phyloP scores from a whole-genome alignment of 164 flowering plant species.

The Nymphaea thermarum region DNA sequence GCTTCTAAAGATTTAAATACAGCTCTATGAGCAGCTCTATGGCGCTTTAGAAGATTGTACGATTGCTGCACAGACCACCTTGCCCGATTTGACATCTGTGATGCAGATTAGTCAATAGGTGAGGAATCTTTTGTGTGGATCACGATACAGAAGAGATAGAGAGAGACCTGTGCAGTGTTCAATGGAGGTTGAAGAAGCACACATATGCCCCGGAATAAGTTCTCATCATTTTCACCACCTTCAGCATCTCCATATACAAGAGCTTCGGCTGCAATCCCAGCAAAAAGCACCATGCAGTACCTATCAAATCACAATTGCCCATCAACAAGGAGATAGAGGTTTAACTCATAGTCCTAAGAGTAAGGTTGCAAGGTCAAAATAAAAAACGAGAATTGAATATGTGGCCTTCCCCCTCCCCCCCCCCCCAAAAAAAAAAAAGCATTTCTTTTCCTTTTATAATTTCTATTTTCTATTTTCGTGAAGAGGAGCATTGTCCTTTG shows the following conservation, averaged over 20 bases:
- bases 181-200: conserved; percentile 75
- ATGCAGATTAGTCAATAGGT: not conserved
- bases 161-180: conserved; percentile 49
- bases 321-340: not conserved
- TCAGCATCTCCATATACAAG: conserved; percentile 93
- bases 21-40: conserved; percentile 62
- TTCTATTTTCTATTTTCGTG: no score
- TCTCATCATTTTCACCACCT: conserved; percentile 98
- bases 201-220: conserved; percentile 67
- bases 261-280: conserved; percentile 98
- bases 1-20: conserved; percentile 80
- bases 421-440: no score
- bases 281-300: conserved; percentile 96
- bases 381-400: no score
- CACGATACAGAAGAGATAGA: not conserved
- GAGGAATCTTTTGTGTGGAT: not conserved
- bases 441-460: no score
- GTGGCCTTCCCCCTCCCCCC: no score
- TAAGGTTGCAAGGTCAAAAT: no score
- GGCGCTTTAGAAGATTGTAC: conserved; percentile 89
- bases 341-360: no score
- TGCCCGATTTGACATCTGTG: conserved; percentile 94
- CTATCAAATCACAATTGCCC: conserved; percentile 17
- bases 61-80: conserved; percentile 94
- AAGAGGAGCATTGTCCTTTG: no score